phyloP scores from a whole-genome alignment of 2,329 filamentous ascomycete species.

The Claviceps sp. region DNA sequence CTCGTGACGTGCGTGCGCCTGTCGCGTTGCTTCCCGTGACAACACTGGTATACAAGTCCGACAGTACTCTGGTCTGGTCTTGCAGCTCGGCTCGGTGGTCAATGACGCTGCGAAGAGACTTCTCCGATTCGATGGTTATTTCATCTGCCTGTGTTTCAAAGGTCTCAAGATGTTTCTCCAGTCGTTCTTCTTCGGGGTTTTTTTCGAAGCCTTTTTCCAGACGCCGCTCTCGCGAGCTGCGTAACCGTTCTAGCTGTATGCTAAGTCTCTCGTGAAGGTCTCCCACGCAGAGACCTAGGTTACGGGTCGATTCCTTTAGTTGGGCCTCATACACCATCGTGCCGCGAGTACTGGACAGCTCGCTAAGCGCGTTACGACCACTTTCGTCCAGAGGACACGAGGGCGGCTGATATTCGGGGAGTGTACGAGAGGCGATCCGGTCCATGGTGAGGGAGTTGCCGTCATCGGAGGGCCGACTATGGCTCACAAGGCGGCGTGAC shows the following conservation, averaged over 20 bases:
- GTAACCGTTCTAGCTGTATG: slow-evolving; percentile 22
- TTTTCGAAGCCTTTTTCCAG: slow-evolving; percentile 22
- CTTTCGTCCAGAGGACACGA: slow-evolving; percentile 28
- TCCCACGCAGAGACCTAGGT: slow-evolving; percentile 31
- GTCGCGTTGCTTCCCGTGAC: slow-evolving; percentile 5
- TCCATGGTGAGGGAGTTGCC: slow-evolving; percentile 1
- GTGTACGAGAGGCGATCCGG: slow-evolving; percentile 11
- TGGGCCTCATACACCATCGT: slow-evolving; percentile 31
- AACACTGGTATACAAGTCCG: slow-evolving; percentile 19
- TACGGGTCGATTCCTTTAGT: slow-evolving; percentile 28
- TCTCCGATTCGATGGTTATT: slow-evolving; percentile 33
- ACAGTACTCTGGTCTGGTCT: slow-evolving; percentile 30
- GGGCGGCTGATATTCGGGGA: slow-evolving; percentile 39
- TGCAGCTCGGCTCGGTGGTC: slow-evolving; percentile 36
- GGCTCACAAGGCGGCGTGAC: slow-evolving; percentile 21
- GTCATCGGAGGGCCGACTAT: slow-evolving; percentile 8
- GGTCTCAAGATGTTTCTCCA: slow-evolving; percentile 25
- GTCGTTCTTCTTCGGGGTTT: slow-evolving; percentile 21
- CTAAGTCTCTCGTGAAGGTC: slow-evolving; percentile 35
- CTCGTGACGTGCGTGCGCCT: slow-evolving; percentile 7
- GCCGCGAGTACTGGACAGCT: slow-evolving; percentile 28
- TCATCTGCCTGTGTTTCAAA: slow-evolving; percentile 27
- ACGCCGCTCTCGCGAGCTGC: slow-evolving; percentile 20
- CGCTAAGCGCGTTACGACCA: slow-evolving; percentile 25
- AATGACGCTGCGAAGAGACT: slow-evolving; percentile 32